Base-by-base conservation (phyloP, 352 stramenopile genomes). In the Hyphochytrium catenoides region DNA sequence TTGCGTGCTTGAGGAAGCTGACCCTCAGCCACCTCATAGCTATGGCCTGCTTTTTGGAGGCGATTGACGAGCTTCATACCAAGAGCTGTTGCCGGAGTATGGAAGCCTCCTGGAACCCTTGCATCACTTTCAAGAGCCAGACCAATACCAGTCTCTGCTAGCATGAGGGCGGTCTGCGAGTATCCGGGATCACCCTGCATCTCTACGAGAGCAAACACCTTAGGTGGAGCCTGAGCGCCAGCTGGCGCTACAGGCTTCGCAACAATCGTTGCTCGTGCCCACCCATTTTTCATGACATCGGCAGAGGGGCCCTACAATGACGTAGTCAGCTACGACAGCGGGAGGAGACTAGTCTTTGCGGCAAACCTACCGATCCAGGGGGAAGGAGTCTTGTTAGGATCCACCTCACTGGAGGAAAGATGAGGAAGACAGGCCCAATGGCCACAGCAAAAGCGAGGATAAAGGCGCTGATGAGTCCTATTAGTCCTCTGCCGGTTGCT, bases 281-380 rank as follows among this genome's bases (percentile, higher is more conserved):
- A 74, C 25, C 73, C 76, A 8, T 76, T 53, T 22, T 62, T 45
- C 71, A 89, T 85, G 12, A 56, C 34, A 33, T 75, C 45, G 26
- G 79, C 58, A 14, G 54, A 70, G 12, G 79, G 76, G 3, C 77
- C 79, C 40, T 82, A 31, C 14, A 76, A 75, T 18, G 75, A 68
- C 41, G 62, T 45, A 17, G 67, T 65, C 8, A 75, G n/a, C n/a
- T n/a, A n/a, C n/a, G n/a, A n/a, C n/a, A n/a, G n/a, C n/a, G n/a
- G n/a, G n/a, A n/a, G n/a, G n/a, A n/a, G n/a, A n/a, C n/a, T n/a
- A n/a, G n/a, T n/a, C n/a, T n/a, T n/a, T n/a, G n/a, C n/a, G n/a
- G n/a, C n/a, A n/a, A n/a, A n/a, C n/a, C n/a, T n/a, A n/a, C n/a
- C n/a, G n/a, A n/a, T n/a, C n/a, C 46, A 23, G 83, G 19, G 20